Evolutionary conservation across 192 early-diverging fungal species (phyloP), one percentile per base, ranked within the genome.

Genomic region (Backusella parvicylindrica): DNA sequence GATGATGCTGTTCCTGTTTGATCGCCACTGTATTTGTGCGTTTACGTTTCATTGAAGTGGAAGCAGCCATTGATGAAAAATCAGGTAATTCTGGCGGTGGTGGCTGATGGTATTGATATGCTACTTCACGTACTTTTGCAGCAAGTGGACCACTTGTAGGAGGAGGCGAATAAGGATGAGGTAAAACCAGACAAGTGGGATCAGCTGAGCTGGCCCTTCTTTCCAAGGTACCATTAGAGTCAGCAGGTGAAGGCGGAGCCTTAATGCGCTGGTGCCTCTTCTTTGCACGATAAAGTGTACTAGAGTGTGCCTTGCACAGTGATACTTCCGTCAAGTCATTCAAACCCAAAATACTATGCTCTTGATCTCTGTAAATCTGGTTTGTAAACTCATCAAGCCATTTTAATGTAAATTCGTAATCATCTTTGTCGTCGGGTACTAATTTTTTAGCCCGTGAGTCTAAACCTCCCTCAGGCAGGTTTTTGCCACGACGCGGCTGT

Each of bases 401-500:
- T 28, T 32, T 31, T 36, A 79, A 71, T 18, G 81, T 76, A 56
- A 82, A 77, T 30, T 78, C 77, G 35, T 79, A 77, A 38, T 82
- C 81, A 12, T 82, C 77, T 41, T 33, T 69, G 36, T 82, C 77
- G 9, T 66, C 33, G 1, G 74, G 66, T 13, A 47, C 64, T 6
- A 82, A 69, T 30, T 79, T 79, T 32, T 82, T 82, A 0, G 81
- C 77, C 35, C 81, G 50, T 18, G 81, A 82, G 28, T 82, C 81
- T 21, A 82, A 66, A 12, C 72, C 65, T 37, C 75, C 71, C 23
- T 67, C 38, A 26, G 81, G 81, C 21, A 82, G 53, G 47, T 82
- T 82, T 53, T 79, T 78, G 13, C 81, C 81, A n/a, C 81, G 75
- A 36, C 81, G 81, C 13, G 81, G 81, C 32, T 82, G 81, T 26